phyloP scores from a whole-genome alignment of 139 green algal genomes.

The Diplosphaera chodatii region DNA sequence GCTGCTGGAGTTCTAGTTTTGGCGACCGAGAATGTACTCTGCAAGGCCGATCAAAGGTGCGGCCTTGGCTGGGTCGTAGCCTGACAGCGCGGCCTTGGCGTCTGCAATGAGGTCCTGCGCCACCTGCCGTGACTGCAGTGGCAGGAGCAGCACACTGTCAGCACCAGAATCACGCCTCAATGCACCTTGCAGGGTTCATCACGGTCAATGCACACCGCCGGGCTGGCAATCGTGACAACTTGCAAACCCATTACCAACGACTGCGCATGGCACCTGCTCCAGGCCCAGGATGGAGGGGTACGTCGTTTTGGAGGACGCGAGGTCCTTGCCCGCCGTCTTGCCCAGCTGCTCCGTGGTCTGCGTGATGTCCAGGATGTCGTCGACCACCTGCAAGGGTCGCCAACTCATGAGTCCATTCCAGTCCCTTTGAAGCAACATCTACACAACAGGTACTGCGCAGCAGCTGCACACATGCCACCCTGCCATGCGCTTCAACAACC shows the following conservation, averaged over 20 bases:
- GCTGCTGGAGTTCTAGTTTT: no score
- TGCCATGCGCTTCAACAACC: no score
- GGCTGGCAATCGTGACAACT: no score
- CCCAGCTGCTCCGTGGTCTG: conserved; percentile 86
- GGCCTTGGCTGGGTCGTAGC: conserved; percentile 67
- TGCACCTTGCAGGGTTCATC: no score
- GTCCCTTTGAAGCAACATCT: no score
- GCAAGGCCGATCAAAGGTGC: conserved; percentile 88
- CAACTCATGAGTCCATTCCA: no score
- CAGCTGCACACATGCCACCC: no score
- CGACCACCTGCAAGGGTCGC: conserved; percentile 78
- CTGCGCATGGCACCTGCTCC: conserved; percentile 54
- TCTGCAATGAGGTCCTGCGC: conserved; percentile 86
- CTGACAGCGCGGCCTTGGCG: conserved; percentile 79
- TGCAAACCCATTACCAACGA: no score
- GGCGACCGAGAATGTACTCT: conserved; percentile 90
- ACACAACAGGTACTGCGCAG: neutral
- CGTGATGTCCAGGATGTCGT: conserved; percentile 98
- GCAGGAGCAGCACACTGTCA: neutral
- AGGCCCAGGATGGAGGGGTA: conserved; percentile 92
- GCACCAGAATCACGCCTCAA: no score
- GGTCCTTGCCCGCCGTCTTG: conserved; percentile 98
- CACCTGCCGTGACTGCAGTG: conserved; percentile 38
- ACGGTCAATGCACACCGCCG: no score
- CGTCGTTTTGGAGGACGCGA: conserved; percentile 90